These are phyloP conservation scores for Nakaseomyces delphensis DNA, from an alignment of 1,139 yeast genomes.

Conservation along the genomic window DNA sequence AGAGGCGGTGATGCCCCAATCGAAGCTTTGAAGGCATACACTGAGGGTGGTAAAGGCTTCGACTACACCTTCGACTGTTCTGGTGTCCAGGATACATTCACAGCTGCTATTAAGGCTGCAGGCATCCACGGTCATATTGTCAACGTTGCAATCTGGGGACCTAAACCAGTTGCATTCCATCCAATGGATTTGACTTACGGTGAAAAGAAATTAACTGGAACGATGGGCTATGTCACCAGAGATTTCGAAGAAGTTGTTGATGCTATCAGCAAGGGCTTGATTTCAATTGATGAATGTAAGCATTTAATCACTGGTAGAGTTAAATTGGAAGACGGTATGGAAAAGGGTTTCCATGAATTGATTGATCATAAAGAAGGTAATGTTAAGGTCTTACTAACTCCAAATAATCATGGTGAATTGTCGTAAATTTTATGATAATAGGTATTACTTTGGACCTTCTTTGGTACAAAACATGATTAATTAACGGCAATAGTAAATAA, in stretches of 20 bases:
- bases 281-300: conserved; percentile 35
- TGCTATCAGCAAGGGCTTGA: conserved; percentile 38
- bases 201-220: conserved; percentile 41
- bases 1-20: conserved; percentile 28
- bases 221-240: conserved; percentile 40
- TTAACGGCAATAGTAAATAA: no score
- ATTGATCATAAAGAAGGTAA: conserved; percentile 39
- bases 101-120: conserved; percentile 36
- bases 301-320: conserved; percentile 39
- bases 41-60: conserved; percentile 36
- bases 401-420: conserved; percentile 22
- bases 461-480: no score
- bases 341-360: conserved; percentile 39
- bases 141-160: conserved; percentile 46
- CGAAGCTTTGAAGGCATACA: conserved; percentile 32
- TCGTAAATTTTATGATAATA: conserved; percentile 1
- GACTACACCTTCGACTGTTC: conserved; percentile 44
- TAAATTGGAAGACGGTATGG: conserved; percentile 37
- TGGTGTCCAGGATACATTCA: conserved; percentile 40
- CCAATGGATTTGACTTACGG: conserved; percentile 41
- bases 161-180: conserved; percentile 34
- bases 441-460: no score
- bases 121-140: conserved; percentile 42
- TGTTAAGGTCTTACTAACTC: conserved; percentile 36
- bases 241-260: conserved; percentile 43